Conservation (phyloP, 352 stramenopile species). For the Pythium folliculosum region DNA sequence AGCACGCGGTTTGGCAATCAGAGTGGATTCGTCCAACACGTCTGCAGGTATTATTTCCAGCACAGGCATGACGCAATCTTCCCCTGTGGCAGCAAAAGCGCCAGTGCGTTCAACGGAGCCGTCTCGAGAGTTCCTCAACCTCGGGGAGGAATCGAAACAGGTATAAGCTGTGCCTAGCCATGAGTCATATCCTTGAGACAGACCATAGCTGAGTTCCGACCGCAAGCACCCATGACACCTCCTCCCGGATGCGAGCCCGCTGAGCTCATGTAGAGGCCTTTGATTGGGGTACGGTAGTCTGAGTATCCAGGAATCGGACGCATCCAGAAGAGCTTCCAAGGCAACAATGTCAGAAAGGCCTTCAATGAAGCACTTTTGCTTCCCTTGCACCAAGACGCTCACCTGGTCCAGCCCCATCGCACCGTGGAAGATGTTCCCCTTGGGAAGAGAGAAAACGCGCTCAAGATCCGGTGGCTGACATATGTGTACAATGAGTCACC, state of each 20-base stretch:
- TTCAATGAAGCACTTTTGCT: not conserved
- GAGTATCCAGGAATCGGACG: conserved; percentile 82
- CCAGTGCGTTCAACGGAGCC: too few species aligned
- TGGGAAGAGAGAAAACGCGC: conserved; percentile 82
- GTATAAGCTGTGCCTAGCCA: too few species aligned
- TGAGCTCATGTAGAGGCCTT: conserved; percentile 83
- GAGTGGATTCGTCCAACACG: not conserved
- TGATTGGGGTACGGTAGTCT: conserved; percentile 81
- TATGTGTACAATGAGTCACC: not conserved
- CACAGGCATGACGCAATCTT: not conserved
- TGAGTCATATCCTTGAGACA: conserved; percentile 64
- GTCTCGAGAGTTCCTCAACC: too few species aligned
- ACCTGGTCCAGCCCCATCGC: conserved; percentile 90
- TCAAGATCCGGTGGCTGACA: conserved; percentile 84
- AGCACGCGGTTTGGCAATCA: not conserved
- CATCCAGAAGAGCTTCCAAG: conserved; percentile 82
- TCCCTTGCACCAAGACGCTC: not conserved
- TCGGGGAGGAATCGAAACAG: too few species aligned
- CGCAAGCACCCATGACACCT: conserved; percentile 90
- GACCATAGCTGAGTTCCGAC: conserved; percentile 79
- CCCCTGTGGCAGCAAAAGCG: not conserved
- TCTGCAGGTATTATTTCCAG: not conserved
- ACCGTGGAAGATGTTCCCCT: conserved; percentile 91
- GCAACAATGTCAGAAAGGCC: conserved; percentile 1
- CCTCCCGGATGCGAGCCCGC: conserved; percentile 87